Evolutionary conservation across 805 yeast genomes (phyloP).

Genomic region (Metschnikowia baotianmanensis): DNA sequence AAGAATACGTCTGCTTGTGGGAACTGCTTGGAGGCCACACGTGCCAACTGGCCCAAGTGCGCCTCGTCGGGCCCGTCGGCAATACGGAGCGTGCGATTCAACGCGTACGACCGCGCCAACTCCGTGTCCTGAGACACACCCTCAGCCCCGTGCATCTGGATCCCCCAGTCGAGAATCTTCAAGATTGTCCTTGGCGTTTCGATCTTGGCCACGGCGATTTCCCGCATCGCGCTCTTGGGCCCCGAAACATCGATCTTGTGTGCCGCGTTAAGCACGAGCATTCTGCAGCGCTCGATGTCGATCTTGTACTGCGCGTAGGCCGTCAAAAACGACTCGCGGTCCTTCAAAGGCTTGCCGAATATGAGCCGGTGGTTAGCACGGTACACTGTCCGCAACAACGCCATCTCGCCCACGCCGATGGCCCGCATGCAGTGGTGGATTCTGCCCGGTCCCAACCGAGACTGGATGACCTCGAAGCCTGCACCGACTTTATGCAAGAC

Average conservation of each 20-base stretch:
- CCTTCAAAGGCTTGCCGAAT: slow-evolving; percentile 49
- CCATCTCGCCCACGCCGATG: slow-evolving; percentile 59
- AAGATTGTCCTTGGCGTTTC: slow-evolving; percentile 57
- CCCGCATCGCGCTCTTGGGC: slow-evolving; percentile 53
- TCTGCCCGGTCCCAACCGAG: slow-evolving; percentile 67
- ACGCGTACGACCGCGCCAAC: slow-evolving; percentile 51
- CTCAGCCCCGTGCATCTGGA: slow-evolving; percentile 64
- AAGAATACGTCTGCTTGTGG: slow-evolving; percentile 35
- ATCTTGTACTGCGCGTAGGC: slow-evolving; percentile 53
- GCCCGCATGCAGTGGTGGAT: slow-evolving; percentile 69
- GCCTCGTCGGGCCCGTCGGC: slow-evolving; percentile 75
- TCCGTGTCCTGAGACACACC: slow-evolving; percentile 63
- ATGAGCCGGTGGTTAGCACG: slow-evolving; percentile 54
- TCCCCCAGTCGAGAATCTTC: slow-evolving; percentile 56
- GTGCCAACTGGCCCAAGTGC: slow-evolving; percentile 55
- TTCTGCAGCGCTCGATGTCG: slow-evolving; percentile 51
- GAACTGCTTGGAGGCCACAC: slow-evolving; percentile 42
- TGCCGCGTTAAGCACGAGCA: slow-evolving; percentile 60
- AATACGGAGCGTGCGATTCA: slow-evolving; percentile 53
- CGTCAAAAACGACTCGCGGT: slow-evolving; percentile 49
- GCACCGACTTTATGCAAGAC: slow-evolving; percentile 47
- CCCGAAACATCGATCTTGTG: slow-evolving; percentile 52
- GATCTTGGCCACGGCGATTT: slow-evolving; percentile 63
- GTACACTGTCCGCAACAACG: slow-evolving; percentile 44
- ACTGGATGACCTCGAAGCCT: slow-evolving; percentile 63